Evolutionary conservation across 1,139 yeast species (phyloP), one percentile per base, ranked within the genome.

Genomic region (Geotrichum macrosporum): DNA sequence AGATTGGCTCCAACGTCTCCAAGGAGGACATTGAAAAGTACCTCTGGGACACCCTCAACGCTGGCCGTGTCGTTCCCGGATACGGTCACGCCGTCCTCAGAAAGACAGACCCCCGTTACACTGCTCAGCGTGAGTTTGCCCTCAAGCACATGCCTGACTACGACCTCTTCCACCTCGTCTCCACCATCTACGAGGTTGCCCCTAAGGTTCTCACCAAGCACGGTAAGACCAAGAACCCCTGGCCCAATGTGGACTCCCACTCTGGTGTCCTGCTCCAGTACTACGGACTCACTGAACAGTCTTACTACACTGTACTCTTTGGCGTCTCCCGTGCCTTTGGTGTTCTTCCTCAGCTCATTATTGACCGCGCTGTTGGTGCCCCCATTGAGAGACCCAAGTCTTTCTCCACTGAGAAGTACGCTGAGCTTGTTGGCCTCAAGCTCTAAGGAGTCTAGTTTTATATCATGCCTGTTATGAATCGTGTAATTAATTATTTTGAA

Each of bases 301-400:
- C 94, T 49, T 92, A 87, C 85, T 92, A 92, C 81, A 92, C 98
- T 49, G 98, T 92, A 48, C 78, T 89, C 67, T 92, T 92, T 71
- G 98, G 97, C 78, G 96, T 92, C 58, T 81, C 97, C 56, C 84
- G 98, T 76, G 95, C 97, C 50, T 80, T 92, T 57, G 98, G 98
- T 76, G 96, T 92, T 57, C 78, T 89, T 69, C 95, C 96, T 57
- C 97, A 89, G 76, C 78, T 89, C 73, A 87, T 89, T 70, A 82
- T 89, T 73, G 97, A 89, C 77, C 80, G 98, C 70, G 95, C 94
- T 68, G 74, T 88, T 57, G 98, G 97, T 66, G 70, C 85, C 70
- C 87, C 98, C 63, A 86, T 89, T 66, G 98, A 89, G 77, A 84
- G 98, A 76, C 97, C 97, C 73, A 89, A 89, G 77, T 85, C 95